Conservation (phyloP, 306 rosid species). For the Gastrolobium bilobum region DNA sequence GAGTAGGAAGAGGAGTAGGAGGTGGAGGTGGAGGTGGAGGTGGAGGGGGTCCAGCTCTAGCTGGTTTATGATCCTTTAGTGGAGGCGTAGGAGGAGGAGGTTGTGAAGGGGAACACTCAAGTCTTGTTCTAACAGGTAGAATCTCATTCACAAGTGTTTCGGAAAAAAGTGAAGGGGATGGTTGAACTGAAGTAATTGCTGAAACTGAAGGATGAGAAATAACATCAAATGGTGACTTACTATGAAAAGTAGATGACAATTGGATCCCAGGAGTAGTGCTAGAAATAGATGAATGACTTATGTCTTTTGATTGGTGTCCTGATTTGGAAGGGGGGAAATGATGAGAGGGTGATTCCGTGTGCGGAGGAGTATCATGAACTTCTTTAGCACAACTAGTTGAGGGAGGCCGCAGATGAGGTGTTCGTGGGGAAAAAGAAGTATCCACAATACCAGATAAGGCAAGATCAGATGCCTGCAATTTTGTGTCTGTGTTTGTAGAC, state of each 20-base stretch:
- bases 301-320: conserved; percentile 48
- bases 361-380: conserved; percentile 54
- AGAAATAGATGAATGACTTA: conserved; percentile 51
- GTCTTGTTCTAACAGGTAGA: conserved; percentile 49
- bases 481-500: conserved; percentile 42
- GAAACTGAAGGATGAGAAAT: conserved; percentile 47
- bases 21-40: conserved; percentile 55
- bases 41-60: conserved; percentile 50
- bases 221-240: conserved; percentile 38
- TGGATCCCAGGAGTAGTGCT: conserved; percentile 50
- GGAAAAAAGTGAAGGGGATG: conserved; percentile 51
- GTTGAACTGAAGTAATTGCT: conserved; percentile 40
- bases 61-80: conserved; percentile 43
- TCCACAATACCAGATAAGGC: conserved; percentile 50
- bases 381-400: conserved; percentile 34
- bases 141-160: conserved; percentile 44
- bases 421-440: conserved; percentile 59
- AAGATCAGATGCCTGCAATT: conserved; percentile 43
- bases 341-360: conserved; percentile 43
- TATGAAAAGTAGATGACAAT: conserved; percentile 44
- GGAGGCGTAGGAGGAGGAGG: conserved; percentile 62
- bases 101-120: conserved; percentile 42
- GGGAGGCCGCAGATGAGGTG: conserved; percentile 58
- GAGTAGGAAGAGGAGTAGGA: conserved; percentile 27
- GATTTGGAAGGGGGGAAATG: conserved; percentile 45